Evolutionary conservation across 345 rosid genomes (phyloP).

Genomic region (Iberis pinnata): DNA sequence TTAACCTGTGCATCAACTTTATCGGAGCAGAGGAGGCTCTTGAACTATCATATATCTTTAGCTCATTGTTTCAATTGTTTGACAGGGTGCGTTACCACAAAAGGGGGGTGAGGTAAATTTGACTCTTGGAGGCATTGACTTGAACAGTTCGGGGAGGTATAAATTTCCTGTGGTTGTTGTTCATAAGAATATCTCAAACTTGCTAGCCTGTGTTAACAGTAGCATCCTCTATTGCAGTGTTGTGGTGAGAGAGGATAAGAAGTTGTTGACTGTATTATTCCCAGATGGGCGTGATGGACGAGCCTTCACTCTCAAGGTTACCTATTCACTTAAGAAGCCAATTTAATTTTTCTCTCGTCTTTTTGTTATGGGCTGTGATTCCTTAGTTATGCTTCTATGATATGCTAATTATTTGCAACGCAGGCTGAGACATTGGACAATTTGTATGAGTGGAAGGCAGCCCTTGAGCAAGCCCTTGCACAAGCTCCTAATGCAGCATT

Average conservation of each 20-base stretch:
- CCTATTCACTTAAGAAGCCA: constrained; percentile 10
- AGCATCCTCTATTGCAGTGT: constrained; percentile 54
- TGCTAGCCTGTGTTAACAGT: constrained; percentile 25
- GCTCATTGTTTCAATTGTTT: constrained; percentile 21
- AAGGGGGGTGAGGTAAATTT: constrained; percentile 88
- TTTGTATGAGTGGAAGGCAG: constrained; percentile 86
- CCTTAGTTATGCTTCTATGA: constrained; percentile 11
- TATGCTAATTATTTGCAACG: constrained; percentile 15
- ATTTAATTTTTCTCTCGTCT: constrained; percentile 7
- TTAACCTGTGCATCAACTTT: background rate
- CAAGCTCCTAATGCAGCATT: constrained; percentile 97
- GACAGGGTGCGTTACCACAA: constrained; percentile 85
- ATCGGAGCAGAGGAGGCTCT: constrained; percentile 2
- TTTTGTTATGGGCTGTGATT: constrained; percentile 3
- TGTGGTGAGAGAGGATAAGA: constrained; percentile 94
- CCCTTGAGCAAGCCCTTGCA: constrained; percentile 83
- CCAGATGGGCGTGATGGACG: constrained; percentile 99
- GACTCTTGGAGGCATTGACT: constrained; percentile 95
- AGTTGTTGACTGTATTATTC: constrained; percentile 82
- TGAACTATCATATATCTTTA: background rate
- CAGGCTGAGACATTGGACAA: constrained; percentile 94
- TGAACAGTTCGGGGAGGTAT: constrained; percentile 96
- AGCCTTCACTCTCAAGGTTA: constrained; percentile 97
- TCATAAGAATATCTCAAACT: constrained; percentile 10
- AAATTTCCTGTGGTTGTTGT: constrained; percentile 11